Evolutionary conservation across 2,329 filamentous ascomycete species (phyloP), one percentile per base, ranked within the genome.

Genomic region (Septoria linicola): DNA sequence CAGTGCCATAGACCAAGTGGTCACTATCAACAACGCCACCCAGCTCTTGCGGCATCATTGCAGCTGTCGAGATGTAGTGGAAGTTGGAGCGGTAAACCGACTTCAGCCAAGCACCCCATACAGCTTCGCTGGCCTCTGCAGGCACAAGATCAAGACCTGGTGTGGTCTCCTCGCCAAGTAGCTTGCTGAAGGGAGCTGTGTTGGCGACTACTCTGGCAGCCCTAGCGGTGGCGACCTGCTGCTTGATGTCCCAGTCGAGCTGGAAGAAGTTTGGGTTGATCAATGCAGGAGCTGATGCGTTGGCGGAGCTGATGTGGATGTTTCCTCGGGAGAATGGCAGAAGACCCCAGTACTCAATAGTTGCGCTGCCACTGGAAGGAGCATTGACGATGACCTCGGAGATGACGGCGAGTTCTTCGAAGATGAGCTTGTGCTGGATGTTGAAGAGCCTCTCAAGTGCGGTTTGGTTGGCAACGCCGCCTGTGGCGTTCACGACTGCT

Each of bases 401-500:
- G 35, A 47, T 54, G 13, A 42, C 49, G n/a, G 36, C 45, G 10
- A 46, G 37, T 41, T 49, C 8, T 14, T 53, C 36, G 46, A 58
- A 58, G 49, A 55, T 53, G 10, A 55, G 16, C 17, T 52, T 39
- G 53, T 54, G 34, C 30, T 58, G 55, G 16, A 58, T 41, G 27
- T 52, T n/a, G 42, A 58, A 47, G 8, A 52, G 49, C n/a, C 47
- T 39, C 40, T 59, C 41, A 14, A 58, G 35, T 7, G 35, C 36
- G 4, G 45, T 30, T 1, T 36, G 34, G 34, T 7, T 68, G 59
- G n/a, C 59, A 51, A 20, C 49, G 25, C 42, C 42, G 19, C 16
- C 47, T 35, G 31, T 54, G 46, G 2, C 68, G 66, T 51, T 70
- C 70, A 10, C 70, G 68, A 55, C 69, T 69, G 53, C 62, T 41